phyloP scores from a whole-genome alignment of 345 rosid species.

The Salix udensis region DNA sequence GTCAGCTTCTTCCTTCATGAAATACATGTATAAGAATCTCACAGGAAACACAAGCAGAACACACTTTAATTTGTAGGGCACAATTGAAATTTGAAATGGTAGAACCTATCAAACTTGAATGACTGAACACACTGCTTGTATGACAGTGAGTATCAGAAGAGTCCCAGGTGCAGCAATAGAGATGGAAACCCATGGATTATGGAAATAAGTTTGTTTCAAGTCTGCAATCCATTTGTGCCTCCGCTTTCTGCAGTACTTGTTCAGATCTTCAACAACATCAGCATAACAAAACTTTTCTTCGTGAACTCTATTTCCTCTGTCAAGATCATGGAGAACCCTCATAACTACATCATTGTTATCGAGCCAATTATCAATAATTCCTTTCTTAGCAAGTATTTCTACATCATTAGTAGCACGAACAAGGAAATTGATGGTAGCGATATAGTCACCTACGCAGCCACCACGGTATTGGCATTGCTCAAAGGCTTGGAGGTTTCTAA shows the following conservation, averaged over 20 bases:
- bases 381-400: not conserved
- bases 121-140: slow-evolving; percentile 11
- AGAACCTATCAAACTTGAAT: not conserved
- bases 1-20: no score
- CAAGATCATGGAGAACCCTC: not conserved
- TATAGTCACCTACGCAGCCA: not conserved
- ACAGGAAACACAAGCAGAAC: not conserved
- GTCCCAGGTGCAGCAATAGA: slow-evolving; percentile 7
- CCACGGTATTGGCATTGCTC: slow-evolving; percentile 4
- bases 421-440: not conserved
- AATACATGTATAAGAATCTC: not conserved
- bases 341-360: not conserved
- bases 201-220: slow-evolving; percentile 10
- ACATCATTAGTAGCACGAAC: not conserved
- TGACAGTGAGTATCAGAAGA: slow-evolving; percentile 11
- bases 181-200: slow-evolving; percentile 18
- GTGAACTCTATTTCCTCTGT: not conserved
- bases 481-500: slow-evolving; percentile 15
- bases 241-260: not conserved
- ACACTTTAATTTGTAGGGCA: no score
- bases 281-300: not conserved
- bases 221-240: slow-evolving; percentile 20
- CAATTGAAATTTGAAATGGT: no score
- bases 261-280: not conserved
- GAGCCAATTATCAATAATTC: slow-evolving; percentile 7